Evolutionary conservation across 768 basidiomycete genomes (phyloP).

Genomic region (Ephemerocybe angulata): DNA sequence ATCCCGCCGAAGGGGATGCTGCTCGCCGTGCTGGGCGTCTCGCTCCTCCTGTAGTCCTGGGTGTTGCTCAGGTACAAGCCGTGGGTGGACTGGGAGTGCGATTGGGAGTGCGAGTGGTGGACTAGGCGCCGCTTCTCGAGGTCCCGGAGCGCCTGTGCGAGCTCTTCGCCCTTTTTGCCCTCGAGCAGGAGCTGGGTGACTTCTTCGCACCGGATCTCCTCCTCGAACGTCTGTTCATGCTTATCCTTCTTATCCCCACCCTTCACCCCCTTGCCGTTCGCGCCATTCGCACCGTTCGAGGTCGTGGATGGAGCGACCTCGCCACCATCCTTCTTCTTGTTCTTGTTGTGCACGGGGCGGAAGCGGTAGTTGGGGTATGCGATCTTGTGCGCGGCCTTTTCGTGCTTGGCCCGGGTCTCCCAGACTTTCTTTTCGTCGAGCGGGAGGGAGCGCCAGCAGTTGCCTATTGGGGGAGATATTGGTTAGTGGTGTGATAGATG

Average conservation of each 20-base stretch:
- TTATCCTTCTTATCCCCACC: conserved; percentile 31
- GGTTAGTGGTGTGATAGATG: too few species aligned
- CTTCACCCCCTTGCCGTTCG: neutral
- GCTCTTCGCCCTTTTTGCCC: conserved; percentile 68
- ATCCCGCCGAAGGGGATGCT: conserved; percentile 10
- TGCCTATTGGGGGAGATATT: conserved; percentile 38
- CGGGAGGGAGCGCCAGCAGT: conserved; percentile 72
- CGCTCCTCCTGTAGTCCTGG: neutral
- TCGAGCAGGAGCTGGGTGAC: conserved; percentile 62
- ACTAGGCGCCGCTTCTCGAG: conserved; percentile 37
- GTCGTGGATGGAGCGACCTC: conserved; percentile 2
- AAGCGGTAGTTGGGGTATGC: conserved; percentile 66
- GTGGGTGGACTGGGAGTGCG: conserved; percentile 5
- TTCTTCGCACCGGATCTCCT: conserved; percentile 64
- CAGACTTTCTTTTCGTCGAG: conserved; percentile 68
- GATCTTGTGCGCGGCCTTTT: conserved; percentile 68
- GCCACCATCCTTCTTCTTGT: conserved; percentile 30
- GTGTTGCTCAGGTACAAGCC: conserved; percentile 1
- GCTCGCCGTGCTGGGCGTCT: conserved; percentile 9
- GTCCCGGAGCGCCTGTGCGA: conserved; percentile 55
- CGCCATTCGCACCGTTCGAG: too few species aligned
- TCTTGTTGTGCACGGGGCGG: conserved; percentile 52
- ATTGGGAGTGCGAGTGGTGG: neutral
- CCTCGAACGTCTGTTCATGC: conserved; percentile 40
- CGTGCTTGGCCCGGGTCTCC: conserved; percentile 70